Percentiles rank a stretch among this genome's conserved stretches.
Conservation (phyloP, 1,284 basidiomycete genomes). For the Clitocybe nebularis region DNA sequence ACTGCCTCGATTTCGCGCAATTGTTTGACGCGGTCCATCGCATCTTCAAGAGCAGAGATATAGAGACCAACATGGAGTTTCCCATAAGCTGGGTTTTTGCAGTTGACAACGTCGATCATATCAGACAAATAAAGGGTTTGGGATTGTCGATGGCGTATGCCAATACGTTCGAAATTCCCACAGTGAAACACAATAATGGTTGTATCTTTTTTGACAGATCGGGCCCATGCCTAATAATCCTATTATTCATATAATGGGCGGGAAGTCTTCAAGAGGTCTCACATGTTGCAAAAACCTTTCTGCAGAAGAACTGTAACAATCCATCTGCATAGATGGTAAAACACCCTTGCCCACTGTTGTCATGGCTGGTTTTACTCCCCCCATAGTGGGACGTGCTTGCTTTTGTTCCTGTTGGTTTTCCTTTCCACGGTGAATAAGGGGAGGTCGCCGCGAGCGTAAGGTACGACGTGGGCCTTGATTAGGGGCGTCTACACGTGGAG, state of each 20-base stretch:
- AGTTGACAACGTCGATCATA: conserved; percentile 13
- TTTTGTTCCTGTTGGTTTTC: neutral
- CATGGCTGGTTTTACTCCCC: neutral
- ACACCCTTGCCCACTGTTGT: neutral
- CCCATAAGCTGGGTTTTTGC: conserved; percentile 16
- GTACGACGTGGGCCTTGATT: no score
- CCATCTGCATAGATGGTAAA: neutral
- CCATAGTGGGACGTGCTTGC: neutral
- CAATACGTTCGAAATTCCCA: conserved; percentile 21
- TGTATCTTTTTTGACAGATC: conserved; percentile 13
- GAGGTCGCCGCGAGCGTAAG: no score
- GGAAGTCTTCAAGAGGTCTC: neutral
- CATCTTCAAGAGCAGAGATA: conserved; percentile 19
- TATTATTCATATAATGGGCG: neutral
- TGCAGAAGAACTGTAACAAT: neutral
- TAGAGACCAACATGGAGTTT: conserved; percentile 21
- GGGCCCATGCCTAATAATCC: conserved; percentile 16
- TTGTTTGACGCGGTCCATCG: conserved; percentile 15
- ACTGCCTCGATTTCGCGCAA: no score
- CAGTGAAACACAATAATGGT: conserved; percentile 18
- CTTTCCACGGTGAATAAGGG: no score
- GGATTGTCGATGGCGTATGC: conserved; percentile 19
- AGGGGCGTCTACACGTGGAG: no score
- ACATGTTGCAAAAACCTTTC: neutral
- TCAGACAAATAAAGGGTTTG: conserved; percentile 22